A percentile compares a stretch with the other conserved stretches of the same genome.
Evolutionary conservation across 345 rosid species (phyloP).

Genomic region (Aquilaria sinensis): DNA sequence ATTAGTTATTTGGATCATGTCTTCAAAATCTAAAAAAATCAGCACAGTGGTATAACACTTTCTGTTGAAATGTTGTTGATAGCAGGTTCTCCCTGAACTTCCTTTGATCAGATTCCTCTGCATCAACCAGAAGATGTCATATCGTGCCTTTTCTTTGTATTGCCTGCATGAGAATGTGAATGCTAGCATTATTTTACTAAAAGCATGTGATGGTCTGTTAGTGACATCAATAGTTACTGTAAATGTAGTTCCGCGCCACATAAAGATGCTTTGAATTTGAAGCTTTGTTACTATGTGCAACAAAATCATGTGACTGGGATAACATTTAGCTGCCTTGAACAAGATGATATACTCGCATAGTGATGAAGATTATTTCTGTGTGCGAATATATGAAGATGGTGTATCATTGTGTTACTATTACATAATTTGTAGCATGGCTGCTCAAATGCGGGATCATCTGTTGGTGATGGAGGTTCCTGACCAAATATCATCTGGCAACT

Average conservation of each 20-base stretch:
- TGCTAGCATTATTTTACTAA: not conserved
- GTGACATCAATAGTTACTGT: too few relatives aligned
- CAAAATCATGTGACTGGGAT: too few relatives aligned
- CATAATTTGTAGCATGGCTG: slow-evolving; percentile 86
- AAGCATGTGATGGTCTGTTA: not conserved
- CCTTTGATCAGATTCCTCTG: not conserved
- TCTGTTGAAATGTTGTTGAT: too few relatives aligned
- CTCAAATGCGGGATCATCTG: slow-evolving; percentile 72
- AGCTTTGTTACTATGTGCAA: too few relatives aligned
- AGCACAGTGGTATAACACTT: too few relatives aligned
- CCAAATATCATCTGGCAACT: slow-evolving; percentile 96
- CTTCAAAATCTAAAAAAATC: too few relatives aligned
- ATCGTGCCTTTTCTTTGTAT: slow-evolving; percentile 48
- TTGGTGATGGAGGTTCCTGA: slow-evolving; percentile 57
- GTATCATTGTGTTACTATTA: slow-evolving; percentile 21
- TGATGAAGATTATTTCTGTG: too few relatives aligned
- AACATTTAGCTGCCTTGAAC: too few relatives aligned
- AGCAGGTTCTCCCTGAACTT: too few relatives aligned
- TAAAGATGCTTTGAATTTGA: too few relatives aligned
- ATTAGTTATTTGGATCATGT: too few relatives aligned
- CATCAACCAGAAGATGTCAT: slow-evolving; percentile 34
- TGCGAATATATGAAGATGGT: not conserved
- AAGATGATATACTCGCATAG: too few relatives aligned
- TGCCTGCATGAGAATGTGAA: slow-evolving; percentile 44
- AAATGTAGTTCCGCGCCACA: not conserved